Evolutionary conservation across 2,329 filamentous ascomycete species (phyloP), one percentile per base, ranked within the genome.

Genomic region (Clonostachys solani): DNA sequence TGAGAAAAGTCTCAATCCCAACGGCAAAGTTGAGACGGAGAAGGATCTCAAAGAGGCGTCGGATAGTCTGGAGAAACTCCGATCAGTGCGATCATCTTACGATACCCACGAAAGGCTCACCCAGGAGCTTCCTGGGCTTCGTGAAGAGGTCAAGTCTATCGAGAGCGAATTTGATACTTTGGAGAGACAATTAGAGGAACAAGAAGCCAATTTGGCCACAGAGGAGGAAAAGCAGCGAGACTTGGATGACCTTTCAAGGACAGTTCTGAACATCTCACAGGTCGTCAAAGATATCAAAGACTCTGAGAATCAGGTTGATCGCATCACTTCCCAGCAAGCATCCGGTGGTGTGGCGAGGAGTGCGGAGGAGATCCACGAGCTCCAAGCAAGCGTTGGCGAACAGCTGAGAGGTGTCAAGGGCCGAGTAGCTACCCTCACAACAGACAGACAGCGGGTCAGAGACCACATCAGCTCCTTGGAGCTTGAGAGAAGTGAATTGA

Each of bases 311-410:
- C 87, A 96, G 62, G 86, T 96, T 44, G 75, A 86, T 47, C 83
- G 87, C 46, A 79, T 96, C 44, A 75, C 81, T 49, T 83, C 83
- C 9, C 90, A 91, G 55, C 87, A 96, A 60, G 83, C 86, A 58
- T 80, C 84, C 49, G 78, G 83, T 13, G 74, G 77, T 23, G 65
- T 76, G 10, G 78, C 81, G 13, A 82, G 89, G 51, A 88, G 87
- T 33, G 78, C 90, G 7, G 88, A 95, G 46, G 88, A 94, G 54
- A 91, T 97, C 46, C 87, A 94, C 56, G 84, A 88, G 46, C 81
- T 91, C 43, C 81, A 91, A 51, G 81, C 82, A 43, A 68, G 72
- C 16, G 76, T 85, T 47, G 79, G 78, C 17, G 88, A 91, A 50
- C 82, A 88, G 59, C 77, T 83, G 54, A 81, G 85, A 47, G 68